phyloP scores from a whole-genome alignment of 2,329 filamentous ascomycete genomes.

The Lanzia echinophila region DNA sequence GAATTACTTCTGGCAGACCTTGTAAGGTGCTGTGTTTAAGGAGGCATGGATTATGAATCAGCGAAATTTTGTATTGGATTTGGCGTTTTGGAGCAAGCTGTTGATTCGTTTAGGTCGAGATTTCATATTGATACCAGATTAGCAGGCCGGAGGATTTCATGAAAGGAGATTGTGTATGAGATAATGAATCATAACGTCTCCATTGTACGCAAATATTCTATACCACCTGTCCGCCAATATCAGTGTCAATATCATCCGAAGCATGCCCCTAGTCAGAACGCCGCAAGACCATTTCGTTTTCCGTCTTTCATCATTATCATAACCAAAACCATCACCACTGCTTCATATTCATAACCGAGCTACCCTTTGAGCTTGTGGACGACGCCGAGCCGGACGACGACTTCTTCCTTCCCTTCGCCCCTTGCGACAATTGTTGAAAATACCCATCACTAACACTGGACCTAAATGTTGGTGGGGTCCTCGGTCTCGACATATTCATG shows the following conservation, averaged over 20 bases:
- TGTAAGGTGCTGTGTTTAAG: conserved; percentile 42
- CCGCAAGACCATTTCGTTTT: background rate
- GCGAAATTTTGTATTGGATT: background rate
- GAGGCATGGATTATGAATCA: background rate
- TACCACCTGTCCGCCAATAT: background rate
- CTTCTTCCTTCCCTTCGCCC: conserved; percentile 15
- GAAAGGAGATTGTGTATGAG: background rate
- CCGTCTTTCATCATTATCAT: conserved; percentile 9
- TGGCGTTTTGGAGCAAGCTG: background rate
- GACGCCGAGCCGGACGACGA: conserved; percentile 14
- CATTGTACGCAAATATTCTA: background rate
- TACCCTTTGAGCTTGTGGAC: conserved; percentile 23
- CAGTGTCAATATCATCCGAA: background rate
- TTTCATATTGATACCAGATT: conserved; percentile 1
- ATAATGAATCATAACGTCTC: background rate
- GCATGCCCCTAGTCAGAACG: background rate
- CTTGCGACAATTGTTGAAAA: conserved; percentile 16
- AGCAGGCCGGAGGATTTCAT: background rate
- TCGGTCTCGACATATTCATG: conserved; percentile 42
- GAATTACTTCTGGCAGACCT: conserved; percentile 90
- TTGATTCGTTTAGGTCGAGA: background rate
- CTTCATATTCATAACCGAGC: conserved; percentile 23
- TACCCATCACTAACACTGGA: conserved; percentile 14
- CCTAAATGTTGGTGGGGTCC: conserved; percentile 38
- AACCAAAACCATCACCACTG: conserved; percentile 11